phyloP scores from a whole-genome alignment of 2,329 filamentous ascomycete species.

The Penicillium janthinellum region DNA sequence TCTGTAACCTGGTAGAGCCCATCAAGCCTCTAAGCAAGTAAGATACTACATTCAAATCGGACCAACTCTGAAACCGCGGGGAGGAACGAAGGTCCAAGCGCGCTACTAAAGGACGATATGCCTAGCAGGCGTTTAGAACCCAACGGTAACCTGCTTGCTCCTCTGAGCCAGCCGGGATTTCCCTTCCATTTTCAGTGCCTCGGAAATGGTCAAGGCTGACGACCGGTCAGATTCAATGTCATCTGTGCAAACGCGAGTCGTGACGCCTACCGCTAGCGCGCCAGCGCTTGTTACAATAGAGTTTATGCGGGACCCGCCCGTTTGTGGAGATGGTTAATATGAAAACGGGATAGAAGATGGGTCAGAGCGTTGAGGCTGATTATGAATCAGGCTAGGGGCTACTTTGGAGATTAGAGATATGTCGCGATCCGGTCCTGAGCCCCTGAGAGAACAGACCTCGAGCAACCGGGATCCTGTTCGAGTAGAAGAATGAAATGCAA shows the following conservation, averaged over 20 bases:
- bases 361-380: slow-evolving; percentile 15
- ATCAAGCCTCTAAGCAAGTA: slow-evolving; percentile 1
- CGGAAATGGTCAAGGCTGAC: neutral
- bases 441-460: neutral
- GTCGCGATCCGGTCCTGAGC: slow-evolving; percentile 4
- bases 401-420: slow-evolving; percentile 11
- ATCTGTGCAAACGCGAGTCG: slow-evolving; percentile 1
- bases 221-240: slow-evolving; percentile 2
- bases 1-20: neutral
- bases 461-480: neutral
- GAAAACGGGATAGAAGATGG: slow-evolving; percentile 7
- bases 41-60: slow-evolving; percentile 12
- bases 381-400: slow-evolving; percentile 11
- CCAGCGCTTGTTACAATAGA: slow-evolving; percentile 6
- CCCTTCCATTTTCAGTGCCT: too few species aligned
- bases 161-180: too few species aligned
- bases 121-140: neutral
- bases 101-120: neutral
- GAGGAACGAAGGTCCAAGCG: neutral
- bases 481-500: neutral
- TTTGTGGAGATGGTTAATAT: slow-evolving; percentile 12
- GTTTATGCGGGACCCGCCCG: slow-evolving; percentile 5
- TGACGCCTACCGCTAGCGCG: neutral
- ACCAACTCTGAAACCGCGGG: slow-evolving; percentile 17
- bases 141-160: slow-evolving; percentile 1